Percentiles rank a stretch among this genome's conserved stretches.
phyloP scores from a whole-genome alignment of 441 rosid genomes.

The Pelargonium citronellum region DNA sequence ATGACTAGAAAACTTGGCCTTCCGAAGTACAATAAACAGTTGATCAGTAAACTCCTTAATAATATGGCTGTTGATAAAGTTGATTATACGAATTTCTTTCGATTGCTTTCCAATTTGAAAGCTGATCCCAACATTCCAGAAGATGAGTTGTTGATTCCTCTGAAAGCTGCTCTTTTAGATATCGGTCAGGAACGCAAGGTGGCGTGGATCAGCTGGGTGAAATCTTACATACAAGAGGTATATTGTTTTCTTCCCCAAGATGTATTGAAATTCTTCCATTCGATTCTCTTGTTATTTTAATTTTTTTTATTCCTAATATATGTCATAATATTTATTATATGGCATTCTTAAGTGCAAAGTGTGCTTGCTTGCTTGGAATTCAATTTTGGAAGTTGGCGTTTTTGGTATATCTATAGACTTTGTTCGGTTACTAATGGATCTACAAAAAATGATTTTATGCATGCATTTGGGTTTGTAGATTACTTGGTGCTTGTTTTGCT shows the following conservation, averaged over 20 bases:
- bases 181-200: conserved; percentile 93
- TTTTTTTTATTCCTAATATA: too few species aligned
- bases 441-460: too few species aligned
- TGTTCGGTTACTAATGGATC: too few species aligned
- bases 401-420: too few species aligned
- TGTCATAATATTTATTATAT: too few species aligned
- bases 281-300: too few species aligned
- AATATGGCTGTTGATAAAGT: conserved; percentile 98
- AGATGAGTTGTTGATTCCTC: conserved; percentile 58
- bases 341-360: too few species aligned
- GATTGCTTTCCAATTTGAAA: conserved; percentile 71
- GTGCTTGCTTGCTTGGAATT: too few species aligned
- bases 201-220: conserved; percentile 88
- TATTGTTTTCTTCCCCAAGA: not conserved
- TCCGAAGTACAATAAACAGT: conserved; percentile 79
- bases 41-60: conserved; percentile 72
- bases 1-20: conserved; percentile 92
- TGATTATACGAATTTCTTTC: conserved; percentile 93
- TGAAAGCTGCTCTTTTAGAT: conserved; percentile 84
- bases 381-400: too few species aligned
- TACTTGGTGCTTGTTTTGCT: too few species aligned
- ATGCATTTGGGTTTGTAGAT: too few species aligned
- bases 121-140: conserved; percentile 59
- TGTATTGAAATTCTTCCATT: too few species aligned
- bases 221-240: conserved; percentile 85